Conservation (phyloP, 208 protist species). For the Porcisia hertigi region DNA sequence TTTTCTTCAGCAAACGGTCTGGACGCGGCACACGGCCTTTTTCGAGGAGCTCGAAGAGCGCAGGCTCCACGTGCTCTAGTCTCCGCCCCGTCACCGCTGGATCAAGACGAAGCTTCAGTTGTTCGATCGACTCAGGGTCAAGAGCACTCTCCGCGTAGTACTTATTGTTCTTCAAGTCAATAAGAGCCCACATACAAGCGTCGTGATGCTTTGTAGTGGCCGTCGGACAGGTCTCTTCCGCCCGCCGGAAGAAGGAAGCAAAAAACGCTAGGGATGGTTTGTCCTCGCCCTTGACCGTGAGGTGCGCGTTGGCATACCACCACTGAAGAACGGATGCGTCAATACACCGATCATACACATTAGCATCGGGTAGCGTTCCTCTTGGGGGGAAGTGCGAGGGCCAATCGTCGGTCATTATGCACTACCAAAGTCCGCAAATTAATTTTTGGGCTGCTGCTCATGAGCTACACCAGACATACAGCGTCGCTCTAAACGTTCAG, state of each 20-base stretch:
- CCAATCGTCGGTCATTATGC: slow-evolving; percentile 5
- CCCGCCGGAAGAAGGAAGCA: slow-evolving; percentile 49
- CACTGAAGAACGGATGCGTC: slow-evolving; percentile 38
- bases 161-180: slow-evolving; percentile 38
- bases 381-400: slow-evolving; percentile 25
- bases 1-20: slow-evolving; percentile 35
- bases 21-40: slow-evolving; percentile 38
- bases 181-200: slow-evolving; percentile 62
- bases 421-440: background rate
- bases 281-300: slow-evolving; percentile 27
- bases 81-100: slow-evolving; percentile 14
- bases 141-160: slow-evolving; percentile 62
- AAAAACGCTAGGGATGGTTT: slow-evolving; percentile 46
- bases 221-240: slow-evolving; percentile 25
- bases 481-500: background rate
- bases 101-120: slow-evolving; percentile 31
- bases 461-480: background rate
- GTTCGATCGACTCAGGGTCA: slow-evolving; percentile 29
- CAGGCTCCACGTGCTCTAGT: slow-evolving; percentile 20
- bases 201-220: slow-evolving; percentile 26
- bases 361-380: slow-evolving; percentile 21
- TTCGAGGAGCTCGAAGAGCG: slow-evolving; percentile 40
- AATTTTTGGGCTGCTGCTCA: background rate
- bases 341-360: slow-evolving; percentile 28
- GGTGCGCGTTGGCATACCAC: slow-evolving; percentile 61